phyloP scores from a whole-genome alignment of 768 basidiomycete genomes.

The Lactarius deliciosus region DNA sequence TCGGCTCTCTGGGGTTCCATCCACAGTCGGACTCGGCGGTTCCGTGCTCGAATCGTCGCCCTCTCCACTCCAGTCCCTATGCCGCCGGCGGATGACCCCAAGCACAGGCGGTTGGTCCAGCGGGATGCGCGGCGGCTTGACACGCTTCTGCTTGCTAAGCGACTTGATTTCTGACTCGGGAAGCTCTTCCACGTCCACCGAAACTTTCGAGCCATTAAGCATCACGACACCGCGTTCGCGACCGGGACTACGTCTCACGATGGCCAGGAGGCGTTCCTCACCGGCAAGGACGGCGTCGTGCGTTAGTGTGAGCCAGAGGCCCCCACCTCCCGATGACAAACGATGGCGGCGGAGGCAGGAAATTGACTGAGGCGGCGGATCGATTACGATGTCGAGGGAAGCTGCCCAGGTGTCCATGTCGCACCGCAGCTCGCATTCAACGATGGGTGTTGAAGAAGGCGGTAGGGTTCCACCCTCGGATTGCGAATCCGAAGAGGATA shows the following conservation, averaged over 20 bases:
- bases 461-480: conserved; percentile 31
- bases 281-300: conserved; percentile 80
- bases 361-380: conserved; percentile 85
- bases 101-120: conserved; percentile 91
- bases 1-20: conserved; percentile 26
- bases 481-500: conserved; percentile 24
- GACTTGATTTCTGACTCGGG: conserved; percentile 83
- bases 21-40: conserved; percentile 20
- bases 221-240: conserved; percentile 77
- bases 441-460: conserved; percentile 43
- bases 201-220: conserved; percentile 84
- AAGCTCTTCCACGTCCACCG: conserved; percentile 87
- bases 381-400: conserved; percentile 84
- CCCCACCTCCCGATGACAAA: conserved; percentile 83
- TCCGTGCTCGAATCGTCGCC: conserved; percentile 32
- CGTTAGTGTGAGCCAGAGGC: conserved; percentile 89
- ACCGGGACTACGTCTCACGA: conserved; percentile 70
- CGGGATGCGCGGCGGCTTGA: conserved; percentile 83
- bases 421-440: conserved; percentile 90
- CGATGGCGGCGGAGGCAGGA: conserved; percentile 84
- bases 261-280: conserved; percentile 70
- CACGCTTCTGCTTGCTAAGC: conserved; percentile 78
- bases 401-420: conserved; percentile 87
- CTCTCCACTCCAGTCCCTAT: conserved; percentile 71
- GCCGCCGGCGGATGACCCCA: conserved; percentile 63